These are phyloP conservation scores for Aspergillus sp. DNA, from an alignment of 2,329 filamentous ascomycete genomes.

Conservation along the genomic window DNA sequence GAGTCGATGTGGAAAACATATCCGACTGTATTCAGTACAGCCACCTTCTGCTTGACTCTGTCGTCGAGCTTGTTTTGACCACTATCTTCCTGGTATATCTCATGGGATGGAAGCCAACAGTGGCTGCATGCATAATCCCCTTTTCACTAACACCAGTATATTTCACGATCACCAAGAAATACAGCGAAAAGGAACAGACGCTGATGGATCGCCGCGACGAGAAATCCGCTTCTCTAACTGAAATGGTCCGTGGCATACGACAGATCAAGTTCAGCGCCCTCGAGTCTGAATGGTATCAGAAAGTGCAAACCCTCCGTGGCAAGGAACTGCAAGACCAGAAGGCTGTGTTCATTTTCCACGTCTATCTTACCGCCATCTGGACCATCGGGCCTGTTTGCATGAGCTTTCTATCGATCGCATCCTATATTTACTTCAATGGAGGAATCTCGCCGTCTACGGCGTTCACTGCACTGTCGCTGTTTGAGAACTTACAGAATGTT, in stretches of 20 bases:
- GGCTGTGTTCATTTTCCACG: conserved; percentile 64
- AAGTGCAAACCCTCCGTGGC: conserved; percentile 63
- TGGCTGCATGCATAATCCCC: conserved; percentile 65
- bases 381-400: conserved; percentile 70
- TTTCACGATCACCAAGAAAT: conserved; percentile 63
- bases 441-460: conserved; percentile 68
- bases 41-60: conserved; percentile 61
- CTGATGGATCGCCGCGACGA: conserved; percentile 75
- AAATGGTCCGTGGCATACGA: conserved; percentile 73
- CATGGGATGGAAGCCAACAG: conserved; percentile 68
- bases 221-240: conserved; percentile 72
- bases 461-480: conserved; percentile 73
- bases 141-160: conserved; percentile 66
- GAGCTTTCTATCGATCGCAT: conserved; percentile 65
- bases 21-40: conserved; percentile 66
- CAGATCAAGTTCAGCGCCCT: conserved; percentile 82
- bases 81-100: conserved; percentile 64
- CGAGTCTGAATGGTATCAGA: conserved; percentile 70
- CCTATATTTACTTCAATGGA: conserved; percentile 64
- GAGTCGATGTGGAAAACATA: conserved; percentile 68
- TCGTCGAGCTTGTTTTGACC: conserved; percentile 64
- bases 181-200: conserved; percentile 63
- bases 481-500: conserved; percentile 67
- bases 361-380: conserved; percentile 65
- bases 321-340: conserved; percentile 67